Evolutionary conservation across 495 filamentous ascomycete genomes (phyloP), one percentile per base, ranked within the genome.

Genomic region (Chaetomium fimeti): DNA sequence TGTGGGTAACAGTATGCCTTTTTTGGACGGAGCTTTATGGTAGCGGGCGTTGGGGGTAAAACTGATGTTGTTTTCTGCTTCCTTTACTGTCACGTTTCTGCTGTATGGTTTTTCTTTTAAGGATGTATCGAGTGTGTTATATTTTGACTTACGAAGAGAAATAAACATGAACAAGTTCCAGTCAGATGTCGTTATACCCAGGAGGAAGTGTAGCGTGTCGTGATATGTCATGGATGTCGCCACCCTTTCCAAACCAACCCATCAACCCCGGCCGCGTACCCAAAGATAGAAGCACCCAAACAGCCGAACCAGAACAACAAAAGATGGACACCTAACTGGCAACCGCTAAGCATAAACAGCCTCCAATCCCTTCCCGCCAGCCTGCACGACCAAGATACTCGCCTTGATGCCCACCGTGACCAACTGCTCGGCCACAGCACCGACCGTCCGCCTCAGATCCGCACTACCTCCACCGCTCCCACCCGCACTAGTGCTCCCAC

Each of bases 351-450:
- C 20, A 27, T 53, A 61, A n/a, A 20, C 27, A 25, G 28, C 22
- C 68, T 69, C 51, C 67, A 24, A 9, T 64, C 70, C 48, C 51
- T 60, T 57, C 28, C 75, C 76, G 2, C 78, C 84, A 60, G 90
- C 90, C 70, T 92, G 88, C 28, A 97, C 79, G 59, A 95, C 84
- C 60, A 96, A 75, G n/a, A 96, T 76, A 73, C 90, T 93, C 0
- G 88, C 88, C 66, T 81, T 85, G 13, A 91, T 74, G 29, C 83
- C 83, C 43, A 75, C 78, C 57, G 79, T 84, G 5, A 89, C 80
- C 29, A 93, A 73, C 49, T 81, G 78, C 55, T 91, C 85, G 12
- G 87, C 91, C 20, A 89, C 76, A 6, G 77, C 77, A 2, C 92
- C 92, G n/a, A 96, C 71, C 16, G 85, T 87, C 65, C 77, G 83